Conservation (phyloP, 2,329 filamentous ascomycete genomes). For the Monosporascus sp. region DNA sequence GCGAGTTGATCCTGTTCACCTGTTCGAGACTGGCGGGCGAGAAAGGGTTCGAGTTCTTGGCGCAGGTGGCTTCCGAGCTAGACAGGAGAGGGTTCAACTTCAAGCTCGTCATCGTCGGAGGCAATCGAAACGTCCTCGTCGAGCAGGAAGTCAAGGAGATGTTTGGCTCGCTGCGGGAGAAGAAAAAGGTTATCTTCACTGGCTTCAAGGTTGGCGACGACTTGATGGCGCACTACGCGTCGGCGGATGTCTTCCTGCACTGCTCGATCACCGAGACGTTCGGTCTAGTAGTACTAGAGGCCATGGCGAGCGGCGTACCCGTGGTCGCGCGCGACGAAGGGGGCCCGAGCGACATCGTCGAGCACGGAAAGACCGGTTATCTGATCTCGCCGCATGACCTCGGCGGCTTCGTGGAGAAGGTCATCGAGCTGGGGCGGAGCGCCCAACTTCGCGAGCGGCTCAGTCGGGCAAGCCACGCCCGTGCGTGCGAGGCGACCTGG, state of each 20-base stretch:
- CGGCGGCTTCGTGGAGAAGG: slow-evolving; percentile 49
- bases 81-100: slow-evolving; percentile 51
- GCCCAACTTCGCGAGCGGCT: slow-evolving; percentile 37
- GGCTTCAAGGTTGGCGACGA: slow-evolving; percentile 56
- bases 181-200: slow-evolving; percentile 57
- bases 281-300: slow-evolving; percentile 63
- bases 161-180: slow-evolving; percentile 44
- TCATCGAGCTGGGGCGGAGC: slow-evolving; percentile 44
- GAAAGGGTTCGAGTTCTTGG: slow-evolving; percentile 65
- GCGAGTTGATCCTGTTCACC: slow-evolving; percentile 59
- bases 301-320: slow-evolving; percentile 65
- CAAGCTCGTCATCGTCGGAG: slow-evolving; percentile 62
- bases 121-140: slow-evolving; percentile 59
- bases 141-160: slow-evolving; percentile 55
- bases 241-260: slow-evolving; percentile 64
- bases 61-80: slow-evolving; percentile 48
- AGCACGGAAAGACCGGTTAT: slow-evolving; percentile 54
- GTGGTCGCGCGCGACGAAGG: slow-evolving; percentile 65
- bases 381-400: slow-evolving; percentile 56
- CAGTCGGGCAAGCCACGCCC: slow-evolving; percentile 40
- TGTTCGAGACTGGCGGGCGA: slow-evolving; percentile 64
- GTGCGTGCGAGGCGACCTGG: slow-evolving; percentile 62
- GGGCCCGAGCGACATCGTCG: slow-evolving; percentile 62
- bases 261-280: slow-evolving; percentile 69
- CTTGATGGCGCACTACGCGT: slow-evolving; percentile 61